Evolutionary conservation across 345 rosid species (phyloP).

Genomic region (Camelina laxa): DNA sequence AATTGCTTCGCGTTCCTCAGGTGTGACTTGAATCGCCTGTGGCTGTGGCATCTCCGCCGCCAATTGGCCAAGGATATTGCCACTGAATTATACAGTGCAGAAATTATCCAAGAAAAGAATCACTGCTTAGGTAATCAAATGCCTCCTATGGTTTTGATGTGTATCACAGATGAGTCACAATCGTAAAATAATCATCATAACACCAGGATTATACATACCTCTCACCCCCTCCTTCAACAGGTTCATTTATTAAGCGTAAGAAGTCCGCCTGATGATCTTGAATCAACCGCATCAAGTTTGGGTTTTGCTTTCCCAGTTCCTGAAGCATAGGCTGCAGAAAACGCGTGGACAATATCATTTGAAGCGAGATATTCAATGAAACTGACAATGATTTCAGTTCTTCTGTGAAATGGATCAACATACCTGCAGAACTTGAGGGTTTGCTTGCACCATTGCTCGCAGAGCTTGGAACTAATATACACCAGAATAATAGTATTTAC

Average conservation of each 20-base stretch:
- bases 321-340: slow-evolving; percentile 87
- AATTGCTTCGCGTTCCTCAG: slow-evolving; percentile 90
- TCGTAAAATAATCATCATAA: background rate
- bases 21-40: slow-evolving; percentile 75
- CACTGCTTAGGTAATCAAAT: slow-evolving; percentile 13
- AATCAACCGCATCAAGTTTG: slow-evolving; percentile 78
- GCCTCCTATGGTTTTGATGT: background rate
- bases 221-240: slow-evolving; percentile 76
- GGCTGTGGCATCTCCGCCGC: slow-evolving; percentile 77
- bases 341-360: background rate
- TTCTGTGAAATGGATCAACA: slow-evolving; percentile 11
- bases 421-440: slow-evolving; percentile 83
- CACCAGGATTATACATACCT: slow-evolving; percentile 55
- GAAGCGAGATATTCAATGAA: slow-evolving; percentile 3
- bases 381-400: background rate
- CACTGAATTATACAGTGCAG: slow-evolving; percentile 44
- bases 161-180: background rate
- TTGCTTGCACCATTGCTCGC: slow-evolving; percentile 84
- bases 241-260: slow-evolving; percentile 84
- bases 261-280: slow-evolving; percentile 93
- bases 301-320: slow-evolving; percentile 90
- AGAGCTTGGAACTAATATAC: slow-evolving; percentile 76
- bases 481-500: slow-evolving; percentile 8
- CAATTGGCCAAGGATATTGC: slow-evolving; percentile 64
- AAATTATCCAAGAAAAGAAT: background rate